Conservation (phyloP, 129 eudicot genomes). For the Sambucus nigra region DNA sequence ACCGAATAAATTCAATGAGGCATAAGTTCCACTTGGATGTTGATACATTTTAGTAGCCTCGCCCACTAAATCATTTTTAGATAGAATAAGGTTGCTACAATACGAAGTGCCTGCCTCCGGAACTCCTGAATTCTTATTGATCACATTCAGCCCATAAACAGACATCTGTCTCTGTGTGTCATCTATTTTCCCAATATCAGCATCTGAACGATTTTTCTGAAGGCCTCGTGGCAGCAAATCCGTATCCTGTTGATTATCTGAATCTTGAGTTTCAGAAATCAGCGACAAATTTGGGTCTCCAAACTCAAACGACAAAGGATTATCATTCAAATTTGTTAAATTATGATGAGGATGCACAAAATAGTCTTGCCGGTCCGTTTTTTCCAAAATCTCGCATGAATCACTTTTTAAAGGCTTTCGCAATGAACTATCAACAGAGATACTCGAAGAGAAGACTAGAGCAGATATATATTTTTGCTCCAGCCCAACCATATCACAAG, state of each 20-base stretch:
- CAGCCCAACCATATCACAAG: slow-evolving; percentile 16
- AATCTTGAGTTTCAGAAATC: slow-evolving; percentile 21
- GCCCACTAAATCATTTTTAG: slow-evolving; percentile 4
- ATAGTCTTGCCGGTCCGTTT: slow-evolving; percentile 6
- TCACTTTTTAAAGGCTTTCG: slow-evolving; percentile 20
- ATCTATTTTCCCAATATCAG: slow-evolving; percentile 8
- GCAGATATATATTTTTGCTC: slow-evolving; percentile 55
- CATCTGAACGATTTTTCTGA: slow-evolving; percentile 11
- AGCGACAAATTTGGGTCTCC: slow-evolving; percentile 15
- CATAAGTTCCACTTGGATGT: slow-evolving; percentile 12
- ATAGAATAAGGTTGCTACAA: slow-evolving; percentile 6
- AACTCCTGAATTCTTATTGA: slow-evolving; percentile 7
- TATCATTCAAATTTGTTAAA: neutral
- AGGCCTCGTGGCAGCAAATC: slow-evolving; percentile 20
- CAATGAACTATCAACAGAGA: slow-evolving; percentile 15
- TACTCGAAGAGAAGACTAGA: slow-evolving; percentile 37
- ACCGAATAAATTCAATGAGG: slow-evolving; percentile 19
- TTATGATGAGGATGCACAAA: slow-evolving; percentile 11
- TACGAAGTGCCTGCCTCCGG: slow-evolving; percentile 7
- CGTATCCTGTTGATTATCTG: slow-evolving; percentile 19
- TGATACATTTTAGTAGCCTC: slow-evolving; percentile 10
- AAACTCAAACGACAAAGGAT: slow-evolving; percentile 13
- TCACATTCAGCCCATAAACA: slow-evolving; percentile 12
- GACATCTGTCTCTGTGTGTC: slow-evolving; percentile 11
- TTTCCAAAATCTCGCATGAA: slow-evolving; percentile 11